Evolutionary conservation across 176 grass and related monocot genomes (phyloP), one percentile per base, ranked within the genome.

Genomic region (Tillandsia leiboldiana): DNA sequence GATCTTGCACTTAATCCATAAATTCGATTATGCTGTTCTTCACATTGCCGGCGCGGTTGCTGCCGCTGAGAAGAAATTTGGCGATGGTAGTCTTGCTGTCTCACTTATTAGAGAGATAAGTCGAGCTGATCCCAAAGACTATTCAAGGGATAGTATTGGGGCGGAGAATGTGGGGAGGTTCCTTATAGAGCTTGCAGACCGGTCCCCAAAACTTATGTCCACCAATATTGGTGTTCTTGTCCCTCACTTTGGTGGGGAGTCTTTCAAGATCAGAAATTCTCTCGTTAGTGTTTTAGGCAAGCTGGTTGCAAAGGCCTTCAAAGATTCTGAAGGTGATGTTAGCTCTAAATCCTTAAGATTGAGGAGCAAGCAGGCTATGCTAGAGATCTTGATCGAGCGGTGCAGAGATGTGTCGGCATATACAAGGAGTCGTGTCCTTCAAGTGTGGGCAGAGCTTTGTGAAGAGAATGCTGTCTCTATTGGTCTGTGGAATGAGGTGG

Each of bases 191-290:
- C 83, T 97, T 74, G 81, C 89, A 69, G 83, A 86, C 51, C 72
- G 80, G 4, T 78, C 87, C 51, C 89, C 93, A 73, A 92, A 83
- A 70, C 81, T 97, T 63, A 80, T 97, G 73, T 97, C 86, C 73
- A 97, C 89, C 58, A 97, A 92, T 79, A 63, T 97, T 1, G 93
- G 93, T 51, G 77, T 97, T 80, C 62, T 97, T 47, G 58, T 97
- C 71, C 89, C 89, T 76, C 89, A 97, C 79, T 97, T 97, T 75
- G 89, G 89, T 74, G 93, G 93, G 8, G 93, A 97, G 11, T 97
- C 93, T 8, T 97, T 90, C 77, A 97, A 97, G 77, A 97, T 97
- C 67, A 91, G 93, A 78, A 97, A 92, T 85, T 82, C 93, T 71
- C 93, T 97, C 71, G 86, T 97, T 80, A 84, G 84, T 66, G 89